A percentile compares a stretch with the other conserved stretches of the same genome.
phyloP scores from a whole-genome alignment of 345 rosid genomes.

The Pistacia integerrima region DNA sequence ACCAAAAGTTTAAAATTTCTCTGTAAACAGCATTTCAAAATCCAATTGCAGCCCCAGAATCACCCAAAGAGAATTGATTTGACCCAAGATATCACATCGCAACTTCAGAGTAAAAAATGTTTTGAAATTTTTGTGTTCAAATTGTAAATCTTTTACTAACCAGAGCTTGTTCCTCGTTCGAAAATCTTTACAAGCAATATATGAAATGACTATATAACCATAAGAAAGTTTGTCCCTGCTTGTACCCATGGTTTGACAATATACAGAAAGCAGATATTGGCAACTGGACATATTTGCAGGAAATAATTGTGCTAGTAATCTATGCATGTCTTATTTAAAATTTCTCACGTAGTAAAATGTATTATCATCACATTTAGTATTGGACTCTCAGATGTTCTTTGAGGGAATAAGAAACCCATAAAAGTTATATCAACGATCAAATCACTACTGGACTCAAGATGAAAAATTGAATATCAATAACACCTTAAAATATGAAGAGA shows the following conservation, averaged over 20 bases:
- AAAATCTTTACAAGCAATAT: background rate
- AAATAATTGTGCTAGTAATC: background rate
- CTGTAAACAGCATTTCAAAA: background rate
- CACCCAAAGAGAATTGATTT: slow-evolving; percentile 5
- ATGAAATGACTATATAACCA: background rate
- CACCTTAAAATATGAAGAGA: slow-evolving; percentile 15
- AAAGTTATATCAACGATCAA: slow-evolving; percentile 2
- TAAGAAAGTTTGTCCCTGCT: background rate
- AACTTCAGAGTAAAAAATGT: background rate
- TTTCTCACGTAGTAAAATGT: background rate
- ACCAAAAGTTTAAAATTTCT: background rate
- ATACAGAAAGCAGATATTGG: background rate
- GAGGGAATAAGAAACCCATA: background rate
- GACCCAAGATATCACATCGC: background rate
- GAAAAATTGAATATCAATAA: slow-evolving; percentile 14
- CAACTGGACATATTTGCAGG: background rate
- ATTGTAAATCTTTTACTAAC: background rate
- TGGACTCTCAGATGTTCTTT: too few relatives aligned
- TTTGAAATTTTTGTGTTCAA: background rate
- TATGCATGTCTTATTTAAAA: too few relatives aligned
- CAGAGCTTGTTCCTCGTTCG: background rate
- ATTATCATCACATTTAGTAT: background rate
- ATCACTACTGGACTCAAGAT: background rate
- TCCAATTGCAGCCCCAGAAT: background rate
- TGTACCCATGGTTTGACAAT: background rate